Percentiles rank a stretch among this genome's conserved stretches.
These are phyloP conservation scores for Bipolaris sorokiniana DNA, from an alignment of 2,329 filamentous ascomycete species.

Conservation along the genomic window DNA sequence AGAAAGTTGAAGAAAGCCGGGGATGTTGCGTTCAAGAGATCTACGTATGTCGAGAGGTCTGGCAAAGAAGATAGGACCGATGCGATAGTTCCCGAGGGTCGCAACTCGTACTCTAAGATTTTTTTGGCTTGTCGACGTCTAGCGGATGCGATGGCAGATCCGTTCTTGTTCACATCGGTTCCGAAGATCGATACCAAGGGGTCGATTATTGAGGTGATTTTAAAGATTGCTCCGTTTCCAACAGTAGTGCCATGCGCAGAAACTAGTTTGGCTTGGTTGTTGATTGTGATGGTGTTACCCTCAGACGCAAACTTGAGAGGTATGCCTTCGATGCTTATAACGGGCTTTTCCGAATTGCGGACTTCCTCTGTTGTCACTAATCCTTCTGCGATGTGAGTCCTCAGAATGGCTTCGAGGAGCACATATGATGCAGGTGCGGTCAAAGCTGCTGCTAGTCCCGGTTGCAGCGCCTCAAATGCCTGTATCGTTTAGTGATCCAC, in stretches of 20 bases:
- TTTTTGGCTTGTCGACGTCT: neutral
- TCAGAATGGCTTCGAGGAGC: neutral
- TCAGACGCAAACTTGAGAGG: neutral
- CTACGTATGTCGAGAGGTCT: neutral
- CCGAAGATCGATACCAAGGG: neutral
- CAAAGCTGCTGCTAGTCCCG: neutral
- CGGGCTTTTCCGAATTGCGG: neutral
- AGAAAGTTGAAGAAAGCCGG: neutral
- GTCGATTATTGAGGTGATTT: constrained; percentile 2
- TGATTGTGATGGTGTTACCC: neutral
- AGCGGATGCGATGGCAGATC: neutral
- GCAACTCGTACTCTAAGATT: neutral
- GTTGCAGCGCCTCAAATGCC: neutral
- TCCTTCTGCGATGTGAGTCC: constrained; percentile 2
- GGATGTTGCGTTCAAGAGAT: neutral
- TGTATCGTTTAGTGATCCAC: neutral
- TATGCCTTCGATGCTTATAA: constrained; percentile 4
- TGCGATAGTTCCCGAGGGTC: neutral
- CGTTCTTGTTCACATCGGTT: neutral
- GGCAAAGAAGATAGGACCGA: neutral
- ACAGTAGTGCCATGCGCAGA: neutral
- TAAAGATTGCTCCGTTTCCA: constrained; percentile 5
- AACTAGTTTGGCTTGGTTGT: constrained; percentile 3
- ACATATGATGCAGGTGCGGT: neutral
- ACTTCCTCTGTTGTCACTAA: neutral